Conservation (phyloP, 208 protist species). For the Strigomonas galati region DNA sequence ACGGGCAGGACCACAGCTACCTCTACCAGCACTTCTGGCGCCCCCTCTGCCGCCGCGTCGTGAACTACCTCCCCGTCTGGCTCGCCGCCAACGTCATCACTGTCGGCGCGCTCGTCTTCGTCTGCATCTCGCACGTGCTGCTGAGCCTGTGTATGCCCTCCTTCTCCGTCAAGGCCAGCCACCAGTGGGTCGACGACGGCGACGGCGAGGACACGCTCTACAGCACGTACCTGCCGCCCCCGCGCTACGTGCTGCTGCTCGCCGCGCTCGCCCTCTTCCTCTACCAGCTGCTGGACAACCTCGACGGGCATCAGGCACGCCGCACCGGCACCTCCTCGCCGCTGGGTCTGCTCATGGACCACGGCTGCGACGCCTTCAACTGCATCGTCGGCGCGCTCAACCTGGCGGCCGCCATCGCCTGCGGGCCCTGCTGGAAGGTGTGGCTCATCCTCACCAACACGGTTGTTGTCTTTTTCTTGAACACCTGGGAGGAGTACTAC, state of each 20-base stretch:
- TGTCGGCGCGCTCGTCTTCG: conserved; percentile 63
- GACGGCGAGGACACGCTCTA: conserved; percentile 14
- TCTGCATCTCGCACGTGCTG: conserved; percentile 54
- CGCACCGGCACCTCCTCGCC: conserved; percentile 86
- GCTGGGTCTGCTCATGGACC: conserved; percentile 94
- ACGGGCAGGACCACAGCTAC: conserved; percentile 69
- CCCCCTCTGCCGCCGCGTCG: conserved; percentile 40
- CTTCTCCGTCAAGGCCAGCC: conserved; percentile 33
- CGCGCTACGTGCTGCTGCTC: conserved; percentile 33
- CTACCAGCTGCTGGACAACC: conserved; percentile 91
- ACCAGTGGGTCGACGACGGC: conserved; percentile 15
- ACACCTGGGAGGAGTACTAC: conserved; percentile 92
- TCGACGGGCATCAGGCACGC: conserved; percentile 93
- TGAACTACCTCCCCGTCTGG: conserved; percentile 65
- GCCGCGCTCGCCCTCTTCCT: conserved; percentile 52
- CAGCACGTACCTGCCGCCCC: conserved; percentile 31
- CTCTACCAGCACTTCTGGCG: conserved; percentile 77
- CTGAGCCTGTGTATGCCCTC: conserved; percentile 71
- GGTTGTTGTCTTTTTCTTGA: conserved; percentile 64
- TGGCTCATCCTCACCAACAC: conserved; percentile 52
- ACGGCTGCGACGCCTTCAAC: conserved; percentile 90
- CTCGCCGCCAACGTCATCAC: conserved; percentile 87
- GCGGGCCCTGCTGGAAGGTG: conserved; percentile 71
- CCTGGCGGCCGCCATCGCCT: conserved; percentile 32
- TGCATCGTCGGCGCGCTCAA: conserved; percentile 63